These are phyloP conservation scores for Bacterosira constricta DNA, from an alignment of 108 stramenopile genomes.

Conservation along the genomic window DNA sequence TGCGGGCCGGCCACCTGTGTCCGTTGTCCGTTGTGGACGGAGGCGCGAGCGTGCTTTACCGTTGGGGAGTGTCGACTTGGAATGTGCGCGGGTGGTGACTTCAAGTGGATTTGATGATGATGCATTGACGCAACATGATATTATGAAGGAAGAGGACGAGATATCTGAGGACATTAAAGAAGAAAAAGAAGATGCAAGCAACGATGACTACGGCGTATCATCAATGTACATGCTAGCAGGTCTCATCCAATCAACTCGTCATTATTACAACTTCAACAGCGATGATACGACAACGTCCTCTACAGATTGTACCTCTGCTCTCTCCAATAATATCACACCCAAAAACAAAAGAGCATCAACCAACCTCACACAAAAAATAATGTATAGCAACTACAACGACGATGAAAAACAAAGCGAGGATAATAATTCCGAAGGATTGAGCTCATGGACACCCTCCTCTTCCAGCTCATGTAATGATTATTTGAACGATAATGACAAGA, in stretches of 20 bases:
- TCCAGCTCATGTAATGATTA: not conserved
- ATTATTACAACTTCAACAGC: not conserved
- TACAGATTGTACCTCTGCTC: too few relatives aligned
- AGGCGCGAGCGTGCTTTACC: slow-evolving; percentile 23
- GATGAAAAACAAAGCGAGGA: slow-evolving; percentile 11
- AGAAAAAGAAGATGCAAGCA: not conserved
- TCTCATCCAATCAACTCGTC: slow-evolving; percentile 23
- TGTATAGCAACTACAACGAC: not conserved
- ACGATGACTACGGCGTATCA: not conserved
- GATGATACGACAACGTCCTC: too few relatives aligned
- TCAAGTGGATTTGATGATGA: slow-evolving; percentile 13
- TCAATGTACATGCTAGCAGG: slow-evolving; percentile 8
- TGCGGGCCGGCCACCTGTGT: slow-evolving; percentile 16
- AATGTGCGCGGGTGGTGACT: slow-evolving; percentile 15
- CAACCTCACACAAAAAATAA: not conserved
- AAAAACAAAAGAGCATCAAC: not conserved
- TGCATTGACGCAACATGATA: too few relatives aligned
- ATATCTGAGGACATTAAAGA: not conserved
- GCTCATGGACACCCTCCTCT: slow-evolving; percentile 32
- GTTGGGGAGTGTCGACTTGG: slow-evolving; percentile 10
- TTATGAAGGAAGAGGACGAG: too few relatives aligned
- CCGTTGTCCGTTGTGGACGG: not conserved
- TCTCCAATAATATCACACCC: not conserved
- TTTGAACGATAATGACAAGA: slow-evolving; percentile 15
- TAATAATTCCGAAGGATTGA: slow-evolving; percentile 8